These are phyloP conservation scores for Suaeda aralocaspica DNA, from an alignment of 148 eudicot species.

Conservation along the genomic window DNA sequence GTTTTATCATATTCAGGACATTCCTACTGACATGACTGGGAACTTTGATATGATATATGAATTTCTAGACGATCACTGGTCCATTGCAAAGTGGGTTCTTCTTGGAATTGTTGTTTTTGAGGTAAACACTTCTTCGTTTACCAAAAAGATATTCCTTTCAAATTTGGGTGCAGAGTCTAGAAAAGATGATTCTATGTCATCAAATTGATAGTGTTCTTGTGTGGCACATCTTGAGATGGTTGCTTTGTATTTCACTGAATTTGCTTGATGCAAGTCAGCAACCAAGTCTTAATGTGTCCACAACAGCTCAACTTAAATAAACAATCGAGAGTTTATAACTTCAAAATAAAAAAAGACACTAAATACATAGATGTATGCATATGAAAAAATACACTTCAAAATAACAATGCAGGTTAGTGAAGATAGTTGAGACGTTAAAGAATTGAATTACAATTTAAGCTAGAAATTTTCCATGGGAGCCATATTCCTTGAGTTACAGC, in stretches of 20 bases:
- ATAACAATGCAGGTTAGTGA: no score
- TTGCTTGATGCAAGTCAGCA: background rate
- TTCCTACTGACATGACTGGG: slow-evolving; percentile 85
- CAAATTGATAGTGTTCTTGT: background rate
- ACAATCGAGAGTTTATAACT: no score
- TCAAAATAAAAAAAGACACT: no score
- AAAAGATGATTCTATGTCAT: no score
- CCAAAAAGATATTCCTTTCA: background rate
- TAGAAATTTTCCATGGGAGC: no score
- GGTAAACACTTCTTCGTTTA: slow-evolving; percentile 34
- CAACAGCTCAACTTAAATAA: no score
- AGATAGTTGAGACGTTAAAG: no score
- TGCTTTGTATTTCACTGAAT: background rate
- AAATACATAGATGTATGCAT: no score
- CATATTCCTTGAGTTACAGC: no score
- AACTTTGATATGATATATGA: slow-evolving; percentile 64
- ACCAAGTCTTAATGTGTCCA: background rate
- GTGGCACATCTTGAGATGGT: background rate
- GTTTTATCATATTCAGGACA: slow-evolving; percentile 36
- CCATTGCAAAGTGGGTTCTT: slow-evolving; percentile 74
- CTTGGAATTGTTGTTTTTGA: slow-evolving; percentile 83
- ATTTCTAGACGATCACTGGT: slow-evolving; percentile 74
- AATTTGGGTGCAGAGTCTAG: no score
- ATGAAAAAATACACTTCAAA: no score
- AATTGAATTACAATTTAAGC: no score